Evolutionary conservation across 78 protist species (phyloP).

Genomic region (Polysphondylium violaceum): DNA sequence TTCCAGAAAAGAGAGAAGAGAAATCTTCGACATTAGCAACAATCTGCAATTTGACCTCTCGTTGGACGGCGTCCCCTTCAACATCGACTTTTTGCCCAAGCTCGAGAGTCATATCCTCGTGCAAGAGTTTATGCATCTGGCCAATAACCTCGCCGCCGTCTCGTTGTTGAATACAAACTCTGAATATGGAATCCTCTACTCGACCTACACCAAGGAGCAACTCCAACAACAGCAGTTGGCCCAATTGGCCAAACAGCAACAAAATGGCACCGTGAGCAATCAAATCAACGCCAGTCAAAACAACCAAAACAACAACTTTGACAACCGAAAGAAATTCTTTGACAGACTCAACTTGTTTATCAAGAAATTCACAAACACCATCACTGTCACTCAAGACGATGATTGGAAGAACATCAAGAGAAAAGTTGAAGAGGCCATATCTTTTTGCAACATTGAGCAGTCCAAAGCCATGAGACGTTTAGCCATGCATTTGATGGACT

Average conservation of each 20-base stretch:
- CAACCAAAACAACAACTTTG: not conserved
- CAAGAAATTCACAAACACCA: constrained; percentile 32
- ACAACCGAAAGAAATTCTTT: constrained; percentile 65
- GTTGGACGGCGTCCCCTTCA: constrained; percentile 54
- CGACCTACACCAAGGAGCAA: constrained; percentile 15
- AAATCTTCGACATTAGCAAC: constrained; percentile 57
- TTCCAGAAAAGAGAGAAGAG: constrained; percentile 47
- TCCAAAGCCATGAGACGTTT: constrained; percentile 55
- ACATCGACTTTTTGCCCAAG: constrained; percentile 46
- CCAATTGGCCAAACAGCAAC: not conserved
- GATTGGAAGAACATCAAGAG: constrained; percentile 67
- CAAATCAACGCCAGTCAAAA: not conserved
- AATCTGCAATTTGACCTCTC: constrained; percentile 63
- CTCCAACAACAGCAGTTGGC: not conserved
- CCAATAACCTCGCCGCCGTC: constrained; percentile 64
- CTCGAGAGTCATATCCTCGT: constrained; percentile 67
- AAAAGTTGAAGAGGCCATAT: constrained; percentile 45
- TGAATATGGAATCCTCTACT: constrained; percentile 69
- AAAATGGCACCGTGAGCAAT: not conserved
- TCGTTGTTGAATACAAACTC: constrained; percentile 18
- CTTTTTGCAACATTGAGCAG: constrained; percentile 36
- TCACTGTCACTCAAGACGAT: constrained; percentile 11
- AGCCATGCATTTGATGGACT: constrained; percentile 75
- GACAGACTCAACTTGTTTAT: constrained; percentile 57
- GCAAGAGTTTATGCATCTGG: constrained; percentile 76